Percentiles rank a stretch among this genome's conserved stretches.
These are phyloP conservation scores for Yarrowia porcina DNA, from an alignment of 805 yeast species.

Conservation along the genomic window DNA sequence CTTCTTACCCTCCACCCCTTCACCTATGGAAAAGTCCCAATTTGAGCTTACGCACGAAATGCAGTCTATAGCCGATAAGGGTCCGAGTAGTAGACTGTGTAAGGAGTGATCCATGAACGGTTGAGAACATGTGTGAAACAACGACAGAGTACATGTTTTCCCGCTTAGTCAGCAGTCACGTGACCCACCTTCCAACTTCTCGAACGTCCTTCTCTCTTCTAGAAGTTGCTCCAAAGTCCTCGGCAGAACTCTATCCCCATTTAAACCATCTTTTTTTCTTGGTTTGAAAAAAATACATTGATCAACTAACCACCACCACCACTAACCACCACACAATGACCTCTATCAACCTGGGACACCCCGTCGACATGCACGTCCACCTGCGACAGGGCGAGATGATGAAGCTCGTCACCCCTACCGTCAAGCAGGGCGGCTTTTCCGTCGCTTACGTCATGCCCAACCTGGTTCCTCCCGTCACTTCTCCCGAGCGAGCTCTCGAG, in stretches of 20 bases:
- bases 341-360: slow-evolving; percentile 38
- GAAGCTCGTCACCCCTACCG: slow-evolving; percentile 85
- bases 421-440: slow-evolving; percentile 84
- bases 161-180: too few relatives aligned
- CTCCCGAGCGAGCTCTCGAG: slow-evolving; percentile 63
- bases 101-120: neutral
- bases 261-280: neutral
- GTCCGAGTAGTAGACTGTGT: too few relatives aligned
- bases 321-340: slow-evolving; percentile 16
- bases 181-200: too few relatives aligned
- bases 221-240: neutral
- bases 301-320: neutral
- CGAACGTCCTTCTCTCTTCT: neutral
- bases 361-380: slow-evolving; percentile 88
- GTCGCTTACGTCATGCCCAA: slow-evolving; percentile 97
- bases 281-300: neutral
- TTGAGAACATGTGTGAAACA: too few relatives aligned
- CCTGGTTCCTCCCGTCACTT: slow-evolving; percentile 85
- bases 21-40: neutral
- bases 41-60: neutral
- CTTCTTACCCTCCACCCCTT: neutral
- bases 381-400: slow-evolving; percentile 92
- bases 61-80: slow-evolving; percentile 3
- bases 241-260: neutral
- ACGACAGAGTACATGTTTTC: too few relatives aligned